Evolutionary conservation across 164 flowering plant genomes (phyloP).

Genomic region (Liriodendron chinense): DNA sequence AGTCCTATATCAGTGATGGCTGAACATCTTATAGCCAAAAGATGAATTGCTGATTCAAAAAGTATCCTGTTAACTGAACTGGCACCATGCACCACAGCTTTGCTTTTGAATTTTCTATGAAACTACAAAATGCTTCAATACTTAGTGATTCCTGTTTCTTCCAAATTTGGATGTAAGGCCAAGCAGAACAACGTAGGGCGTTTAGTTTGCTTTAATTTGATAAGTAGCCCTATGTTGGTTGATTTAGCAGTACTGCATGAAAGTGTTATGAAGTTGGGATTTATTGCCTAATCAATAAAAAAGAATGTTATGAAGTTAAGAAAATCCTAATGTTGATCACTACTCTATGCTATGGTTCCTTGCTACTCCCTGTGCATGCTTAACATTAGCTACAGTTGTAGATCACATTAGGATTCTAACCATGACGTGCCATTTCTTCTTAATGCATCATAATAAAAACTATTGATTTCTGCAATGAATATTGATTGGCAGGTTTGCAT

Average conservation of each 20-base stretch:
- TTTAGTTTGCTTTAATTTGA: not conserved
- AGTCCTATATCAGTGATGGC: not conserved
- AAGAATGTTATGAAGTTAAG: not conserved
- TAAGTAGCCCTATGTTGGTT: not conserved
- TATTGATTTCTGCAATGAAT: constrained; percentile 5
- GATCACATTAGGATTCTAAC: not conserved
- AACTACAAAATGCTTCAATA: too few species aligned
- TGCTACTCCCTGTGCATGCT: not conserved
- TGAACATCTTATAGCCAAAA: not conserved
- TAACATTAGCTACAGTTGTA: not conserved
- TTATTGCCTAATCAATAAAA: not conserved
- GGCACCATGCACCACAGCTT: too few species aligned
- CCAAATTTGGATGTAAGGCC: not conserved
- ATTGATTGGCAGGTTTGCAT: constrained; percentile 10
- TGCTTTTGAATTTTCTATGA: too few species aligned
- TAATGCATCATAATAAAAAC: not conserved
- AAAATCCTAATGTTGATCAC: not conserved
- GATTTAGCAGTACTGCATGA: not conserved
- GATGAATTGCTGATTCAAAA: not conserved
- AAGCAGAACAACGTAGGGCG: not conserved
- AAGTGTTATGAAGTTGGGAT: not conserved
- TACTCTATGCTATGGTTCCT: not conserved
- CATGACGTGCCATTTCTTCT: not conserved
- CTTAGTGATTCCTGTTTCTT: not conserved
- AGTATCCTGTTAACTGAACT: not conserved